These are phyloP conservation scores for Corylus avellana DNA, from an alignment of 306 rosid species.

Conservation along the genomic window DNA sequence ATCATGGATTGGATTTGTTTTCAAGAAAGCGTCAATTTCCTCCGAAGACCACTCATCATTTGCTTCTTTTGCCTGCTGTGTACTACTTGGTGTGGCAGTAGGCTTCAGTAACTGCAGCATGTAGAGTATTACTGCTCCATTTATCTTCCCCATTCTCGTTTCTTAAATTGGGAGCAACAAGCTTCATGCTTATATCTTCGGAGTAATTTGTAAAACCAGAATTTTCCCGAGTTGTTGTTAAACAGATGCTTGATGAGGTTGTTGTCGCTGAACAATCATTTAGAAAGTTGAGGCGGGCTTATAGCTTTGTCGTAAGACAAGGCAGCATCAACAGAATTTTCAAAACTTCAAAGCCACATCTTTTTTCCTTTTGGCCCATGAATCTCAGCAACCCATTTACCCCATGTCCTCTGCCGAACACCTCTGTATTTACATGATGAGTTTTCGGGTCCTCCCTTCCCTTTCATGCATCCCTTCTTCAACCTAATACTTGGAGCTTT, in stretches of 20 bases:
- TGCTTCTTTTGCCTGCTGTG: conserved; percentile 37
- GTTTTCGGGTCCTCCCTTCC: conserved; percentile 94
- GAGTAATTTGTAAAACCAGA: conserved; percentile 62
- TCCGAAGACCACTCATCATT: conserved; percentile 49
- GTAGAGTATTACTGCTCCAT: neutral
- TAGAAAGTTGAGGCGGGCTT: conserved; percentile 78
- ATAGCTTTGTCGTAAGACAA: conserved; percentile 89
- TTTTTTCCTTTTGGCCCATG: conserved; percentile 76
- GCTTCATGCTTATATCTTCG: conserved; percentile 39
- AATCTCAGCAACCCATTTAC: conserved; percentile 94
- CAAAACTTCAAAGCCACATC: conserved; percentile 82
- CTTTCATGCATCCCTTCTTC: conserved; percentile 98
- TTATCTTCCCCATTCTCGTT: conserved; percentile 33
- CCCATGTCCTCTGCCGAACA: conserved; percentile 98
- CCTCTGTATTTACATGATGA: conserved; percentile 73
- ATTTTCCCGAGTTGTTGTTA: conserved; percentile 36
- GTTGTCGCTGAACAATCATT: conserved; percentile 29
- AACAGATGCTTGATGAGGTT: conserved; percentile 42
- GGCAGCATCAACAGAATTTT: conserved; percentile 71
- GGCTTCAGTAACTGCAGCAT: no score
- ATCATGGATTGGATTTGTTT: conserved; percentile 27
- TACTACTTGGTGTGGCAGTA: conserved; percentile 14
- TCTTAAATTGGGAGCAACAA: neutral
- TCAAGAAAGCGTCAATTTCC: conserved; percentile 49
- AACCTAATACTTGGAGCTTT: conserved; percentile 82